Evolutionary conservation across 345 rosid genomes (phyloP).

Genomic region (Orychophragmus violaceus): DNA sequence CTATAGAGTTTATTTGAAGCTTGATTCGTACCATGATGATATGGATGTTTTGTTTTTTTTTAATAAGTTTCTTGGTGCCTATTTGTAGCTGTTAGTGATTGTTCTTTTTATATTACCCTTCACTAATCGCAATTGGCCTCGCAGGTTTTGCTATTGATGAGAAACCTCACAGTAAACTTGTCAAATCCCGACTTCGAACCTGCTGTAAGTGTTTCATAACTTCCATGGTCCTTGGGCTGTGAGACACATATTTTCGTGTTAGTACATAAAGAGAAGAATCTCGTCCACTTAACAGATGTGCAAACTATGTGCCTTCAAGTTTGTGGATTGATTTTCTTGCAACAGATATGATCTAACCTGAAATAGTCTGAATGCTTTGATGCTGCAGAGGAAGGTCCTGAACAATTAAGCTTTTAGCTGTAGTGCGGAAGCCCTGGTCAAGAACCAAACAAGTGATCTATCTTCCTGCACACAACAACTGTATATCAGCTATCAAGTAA

Average conservation of each 20-base stretch:
- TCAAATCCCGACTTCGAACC: constrained; percentile 86
- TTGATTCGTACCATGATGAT: not conserved
- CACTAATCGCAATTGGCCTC: constrained; percentile 12
- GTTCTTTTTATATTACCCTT: not conserved
- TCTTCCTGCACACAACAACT: constrained; percentile 14
- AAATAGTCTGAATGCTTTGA: constrained; percentile 31
- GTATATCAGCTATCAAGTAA: constrained; percentile 17
- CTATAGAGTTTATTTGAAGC: not conserved
- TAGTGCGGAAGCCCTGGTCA: constrained; percentile 31
- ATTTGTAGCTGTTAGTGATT: constrained; percentile 3
- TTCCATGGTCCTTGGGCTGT: not conserved
- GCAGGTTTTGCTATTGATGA: constrained; percentile 89
- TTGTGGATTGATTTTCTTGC: not conserved
- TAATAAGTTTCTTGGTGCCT: not conserved
- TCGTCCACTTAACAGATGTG: not conserved
- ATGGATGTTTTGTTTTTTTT: not conserved
- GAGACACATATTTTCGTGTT: not conserved
- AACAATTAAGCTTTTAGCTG: constrained; percentile 38
- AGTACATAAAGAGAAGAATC: not conserved
- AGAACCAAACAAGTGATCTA: constrained; percentile 31
- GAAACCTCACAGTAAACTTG: constrained; percentile 86
- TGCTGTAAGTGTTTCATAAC: constrained; percentile 50
- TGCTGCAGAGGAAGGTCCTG: constrained; percentile 45
- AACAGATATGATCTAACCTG: constrained; percentile 26
- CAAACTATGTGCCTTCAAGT: not conserved